These are phyloP conservation scores for Arachis monticola DNA, from an alignment of 331 rosid species.

Conservation along the genomic window DNA sequence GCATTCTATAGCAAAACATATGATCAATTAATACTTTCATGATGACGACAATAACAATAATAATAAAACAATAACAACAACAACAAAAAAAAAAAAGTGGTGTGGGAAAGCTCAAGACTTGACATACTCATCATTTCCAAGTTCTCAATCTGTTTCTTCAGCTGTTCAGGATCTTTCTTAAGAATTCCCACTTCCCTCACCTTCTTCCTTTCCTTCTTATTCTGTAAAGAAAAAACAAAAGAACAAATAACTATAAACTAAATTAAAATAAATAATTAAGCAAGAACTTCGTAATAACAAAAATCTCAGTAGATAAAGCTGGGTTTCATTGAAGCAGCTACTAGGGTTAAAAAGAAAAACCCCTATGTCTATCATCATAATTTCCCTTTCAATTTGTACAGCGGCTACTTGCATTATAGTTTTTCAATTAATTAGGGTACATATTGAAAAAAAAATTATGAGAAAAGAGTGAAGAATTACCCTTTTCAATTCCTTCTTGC, in stretches of 20 bases:
- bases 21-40: slow-evolving; percentile 8
- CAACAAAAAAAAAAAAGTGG: not conserved
- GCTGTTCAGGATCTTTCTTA: slow-evolving; percentile 94
- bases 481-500: slow-evolving; percentile 98
- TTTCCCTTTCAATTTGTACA: not conserved
- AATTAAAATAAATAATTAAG: not conserved
- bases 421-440: not conserved
- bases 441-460: slow-evolving; percentile 32
- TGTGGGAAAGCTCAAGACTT: not conserved
- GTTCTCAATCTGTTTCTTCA: slow-evolving; percentile 90
- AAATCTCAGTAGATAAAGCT: not conserved
- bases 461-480: slow-evolving; percentile 53
- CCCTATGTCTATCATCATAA: not conserved
- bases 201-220: slow-evolving; percentile 93
- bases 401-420: not conserved
- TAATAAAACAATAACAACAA: not conserved
- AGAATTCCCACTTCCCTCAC: slow-evolving; percentile 99
- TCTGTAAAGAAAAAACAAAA: slow-evolving; percentile 50
- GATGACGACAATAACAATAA: not conserved
- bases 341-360: not conserved
- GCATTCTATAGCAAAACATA: slow-evolving; percentile 27
- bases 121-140: slow-evolving; percentile 93
- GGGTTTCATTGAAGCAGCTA: not conserved
- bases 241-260: not conserved
- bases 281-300: not conserved